Base-by-base conservation (phyloP, 768 basidiomycete species). In the Rhizopogon rudus region DNA sequence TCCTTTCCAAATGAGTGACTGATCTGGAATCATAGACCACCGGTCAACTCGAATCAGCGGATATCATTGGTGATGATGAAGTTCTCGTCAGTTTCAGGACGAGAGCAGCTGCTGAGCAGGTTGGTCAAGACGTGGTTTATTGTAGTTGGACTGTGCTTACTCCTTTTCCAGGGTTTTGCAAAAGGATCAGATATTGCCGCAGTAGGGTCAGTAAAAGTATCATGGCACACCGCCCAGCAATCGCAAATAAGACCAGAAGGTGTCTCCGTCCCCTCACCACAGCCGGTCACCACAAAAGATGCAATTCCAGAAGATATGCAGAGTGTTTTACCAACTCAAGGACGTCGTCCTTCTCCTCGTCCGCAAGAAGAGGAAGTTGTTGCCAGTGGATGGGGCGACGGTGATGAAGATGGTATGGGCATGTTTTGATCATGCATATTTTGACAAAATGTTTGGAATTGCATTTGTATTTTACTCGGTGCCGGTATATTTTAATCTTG, bases 101-200 rank as follows among this genome's bases (percentile, higher is more conserved):
- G 41, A 82, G 91, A 53, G 74, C 76, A 28, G 84, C 78, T 22
- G 91, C 92, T 12, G 91, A 93, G 69, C 86, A 87, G 78, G 90
- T 88, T 61, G 33, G 74, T 65, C n/a, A 28, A 17, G 25, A 58
- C 35, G 37, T 43, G 35, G 22, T 29, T 59, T 50, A 17, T 51
- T 39, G 13, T 57, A 37, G 31, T 40, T 52, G 14, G 35, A 40
- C 17, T 48, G 22, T 45, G 35, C 53, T 65, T 8, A 67, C 54
- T 37, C 49, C 39, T 43, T 54, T 57, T 56, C 6, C 57, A 91
- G 87, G 90, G 84, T 17, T 69, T 92, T 3, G 80, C 86, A 41
- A 91, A 90, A 67, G 90, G 89, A 22, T 66, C 71, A 14, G 80
- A 81, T 55, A 81, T 92, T 45, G 81, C 90, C 6, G 73, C 79